phyloP scores from a whole-genome alignment of 169 alveolate species.

The Cryptosporidium ryanae region DNA sequence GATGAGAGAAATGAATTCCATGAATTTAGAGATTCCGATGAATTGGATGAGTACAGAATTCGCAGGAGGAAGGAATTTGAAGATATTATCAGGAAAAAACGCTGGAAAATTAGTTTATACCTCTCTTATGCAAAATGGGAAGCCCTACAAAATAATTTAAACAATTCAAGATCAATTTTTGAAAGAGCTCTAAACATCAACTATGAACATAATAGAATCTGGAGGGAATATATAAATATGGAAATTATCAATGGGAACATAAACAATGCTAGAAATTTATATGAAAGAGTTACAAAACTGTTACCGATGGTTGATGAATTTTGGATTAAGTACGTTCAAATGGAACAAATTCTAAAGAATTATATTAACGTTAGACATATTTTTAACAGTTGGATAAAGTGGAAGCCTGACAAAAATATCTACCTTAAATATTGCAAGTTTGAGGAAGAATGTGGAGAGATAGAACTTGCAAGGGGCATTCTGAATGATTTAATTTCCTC shows the following conservation, averaged over 20 bases:
- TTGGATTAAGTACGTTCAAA: constrained; percentile 98
- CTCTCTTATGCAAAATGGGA: constrained; percentile 96
- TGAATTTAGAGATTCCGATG: constrained; percentile 91
- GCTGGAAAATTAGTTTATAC: constrained; percentile 95
- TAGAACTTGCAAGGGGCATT: constrained; percentile 91
- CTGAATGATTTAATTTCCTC: constrained; percentile 80
- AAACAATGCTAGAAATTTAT: constrained; percentile 96
- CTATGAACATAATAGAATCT: constrained; percentile 91
- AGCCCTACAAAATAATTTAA: constrained; percentile 93
- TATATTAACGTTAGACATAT: constrained; percentile 94
- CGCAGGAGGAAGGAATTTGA: constrained; percentile 96
- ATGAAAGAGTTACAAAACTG: constrained; percentile 96
- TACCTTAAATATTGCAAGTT: constrained; percentile 95
- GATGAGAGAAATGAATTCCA: constrained; percentile 57
- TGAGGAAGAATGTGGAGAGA: constrained; percentile 97
- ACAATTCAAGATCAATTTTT: constrained; percentile 94
- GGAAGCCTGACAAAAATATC: constrained; percentile 96
- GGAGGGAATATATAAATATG: constrained; percentile 98
- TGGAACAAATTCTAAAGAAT: constrained; percentile 97
- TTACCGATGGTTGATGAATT: constrained; percentile 97
- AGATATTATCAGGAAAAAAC: constrained; percentile 92
- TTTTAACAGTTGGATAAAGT: constrained; percentile 96
- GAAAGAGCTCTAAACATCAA: constrained; percentile 98
- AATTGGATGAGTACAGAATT: constrained; percentile 92
- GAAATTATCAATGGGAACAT: constrained; percentile 96